A percentile compares a stretch with the other conserved stretches of the same genome.
Evolutionary conservation across 2,329 filamentous ascomycete genomes (phyloP).

Genomic region (Periconia macrospinosa): DNA sequence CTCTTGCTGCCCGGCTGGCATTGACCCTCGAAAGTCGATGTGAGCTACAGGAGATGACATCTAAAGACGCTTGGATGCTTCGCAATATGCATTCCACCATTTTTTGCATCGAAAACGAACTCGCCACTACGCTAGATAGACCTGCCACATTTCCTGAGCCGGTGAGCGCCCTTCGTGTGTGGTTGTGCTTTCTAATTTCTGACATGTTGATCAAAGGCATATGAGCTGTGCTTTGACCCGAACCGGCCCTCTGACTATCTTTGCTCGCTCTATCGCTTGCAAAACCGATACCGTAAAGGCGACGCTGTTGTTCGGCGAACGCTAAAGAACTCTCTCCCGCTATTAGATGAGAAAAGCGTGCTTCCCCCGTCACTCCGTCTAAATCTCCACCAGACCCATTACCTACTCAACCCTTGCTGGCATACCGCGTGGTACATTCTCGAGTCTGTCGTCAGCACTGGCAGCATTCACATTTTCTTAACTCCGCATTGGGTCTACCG

Average conservation of each 20-base stretch:
- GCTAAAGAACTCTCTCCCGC: slow-evolving; percentile 27
- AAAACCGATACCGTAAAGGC: slow-evolving; percentile 39
- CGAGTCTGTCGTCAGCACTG: slow-evolving; percentile 34
- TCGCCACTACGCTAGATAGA: slow-evolving; percentile 37
- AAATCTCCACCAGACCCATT: slow-evolving; percentile 34
- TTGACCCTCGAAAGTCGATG: slow-evolving; percentile 32
- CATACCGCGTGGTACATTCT: slow-evolving; percentile 33
- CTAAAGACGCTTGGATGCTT: slow-evolving; percentile 24
- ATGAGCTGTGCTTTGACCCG: slow-evolving; percentile 30
- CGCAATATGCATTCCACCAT: slow-evolving; percentile 39
- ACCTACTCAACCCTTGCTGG: slow-evolving; percentile 37
- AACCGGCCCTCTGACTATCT: slow-evolving; percentile 33
- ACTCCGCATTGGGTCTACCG: slow-evolving; percentile 42
- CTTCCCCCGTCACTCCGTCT: slow-evolving; percentile 32
- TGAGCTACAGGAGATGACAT: slow-evolving; percentile 27
- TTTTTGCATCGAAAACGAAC: slow-evolving; percentile 39
- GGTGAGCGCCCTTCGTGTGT: slow-evolving; percentile 13
- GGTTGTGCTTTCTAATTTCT: slow-evolving; percentile 1
- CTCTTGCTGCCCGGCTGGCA: slow-evolving; percentile 37
- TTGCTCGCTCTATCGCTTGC: slow-evolving; percentile 39
- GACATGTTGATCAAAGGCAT: slow-evolving; percentile 18
- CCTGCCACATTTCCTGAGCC: slow-evolving; percentile 41
- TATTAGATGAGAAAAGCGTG: slow-evolving; percentile 25
- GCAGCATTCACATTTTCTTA: slow-evolving; percentile 33
- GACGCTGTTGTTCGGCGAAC: slow-evolving; percentile 21